A percentile compares a stretch with the other conserved stretches of the same genome.
Evolutionary conservation across 495 filamentous ascomycete species (phyloP).

Genomic region (Terfezia claveryi): DNA sequence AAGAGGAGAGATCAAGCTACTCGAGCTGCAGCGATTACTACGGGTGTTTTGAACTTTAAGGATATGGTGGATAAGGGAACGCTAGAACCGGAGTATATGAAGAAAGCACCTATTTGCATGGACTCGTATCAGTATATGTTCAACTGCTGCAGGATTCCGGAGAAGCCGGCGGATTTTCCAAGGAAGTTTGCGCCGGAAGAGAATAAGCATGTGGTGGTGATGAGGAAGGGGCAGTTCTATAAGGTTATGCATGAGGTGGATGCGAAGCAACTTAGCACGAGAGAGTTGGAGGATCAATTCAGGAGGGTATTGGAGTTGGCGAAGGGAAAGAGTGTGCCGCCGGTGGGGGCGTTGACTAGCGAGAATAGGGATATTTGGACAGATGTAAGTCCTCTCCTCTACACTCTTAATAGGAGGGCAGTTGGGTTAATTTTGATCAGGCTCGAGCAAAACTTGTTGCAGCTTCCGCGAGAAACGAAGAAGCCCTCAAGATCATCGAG

Average conservation of each 20-base stretch:
- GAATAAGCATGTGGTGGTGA: constrained; percentile 69
- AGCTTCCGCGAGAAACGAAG: constrained; percentile 52
- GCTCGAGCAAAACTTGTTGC: constrained; percentile 51
- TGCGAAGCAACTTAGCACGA: constrained; percentile 61
- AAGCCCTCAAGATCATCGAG: constrained; percentile 60
- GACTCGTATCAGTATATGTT: constrained; percentile 98
- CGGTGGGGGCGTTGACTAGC: constrained; percentile 67
- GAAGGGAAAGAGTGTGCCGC: constrained; percentile 33
- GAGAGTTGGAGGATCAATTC: constrained; percentile 79
- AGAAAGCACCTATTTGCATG: constrained; percentile 87
- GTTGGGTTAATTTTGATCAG: constrained; percentile 4
- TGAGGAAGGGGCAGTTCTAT: constrained; percentile 96
- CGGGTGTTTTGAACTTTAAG: constrained; percentile 78
- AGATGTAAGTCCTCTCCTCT: constrained; percentile 24
- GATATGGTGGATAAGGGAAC: constrained; percentile 61
- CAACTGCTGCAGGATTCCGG: constrained; percentile 76
- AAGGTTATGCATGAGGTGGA: constrained; percentile 62
- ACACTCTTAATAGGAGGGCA: neutral
- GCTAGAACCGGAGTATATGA: constrained; percentile 96
- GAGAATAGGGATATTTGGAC: constrained; percentile 91
- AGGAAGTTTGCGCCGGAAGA: constrained; percentile 51
- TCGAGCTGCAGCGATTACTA: constrained; percentile 75
- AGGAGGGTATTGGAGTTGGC: constrained; percentile 60
- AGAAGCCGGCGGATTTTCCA: constrained; percentile 56
- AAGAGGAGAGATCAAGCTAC: constrained; percentile 69